Evolutionary conservation across 441 rosid genomes (phyloP), one percentile per base, ranked within the genome.

Genomic region (Theobroma grandiflorum): DNA sequence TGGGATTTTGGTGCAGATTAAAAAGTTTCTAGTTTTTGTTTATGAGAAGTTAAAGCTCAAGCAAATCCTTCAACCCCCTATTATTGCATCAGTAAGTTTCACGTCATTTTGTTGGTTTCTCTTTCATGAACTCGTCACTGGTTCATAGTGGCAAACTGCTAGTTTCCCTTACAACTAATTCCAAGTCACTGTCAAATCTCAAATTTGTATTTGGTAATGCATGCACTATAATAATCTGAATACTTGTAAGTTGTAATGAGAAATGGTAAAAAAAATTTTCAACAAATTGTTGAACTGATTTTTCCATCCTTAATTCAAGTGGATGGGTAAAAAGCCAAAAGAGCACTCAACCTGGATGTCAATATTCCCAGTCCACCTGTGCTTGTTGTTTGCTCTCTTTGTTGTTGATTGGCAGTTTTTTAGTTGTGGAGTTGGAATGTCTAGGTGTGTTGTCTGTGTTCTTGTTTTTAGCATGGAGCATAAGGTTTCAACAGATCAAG

Each of bases 41-140:
- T 92, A 87, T 69, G 90, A 95, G 67, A 96, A 92, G 84, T 86
- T 94, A 89, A 96, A 93, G 89, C 94, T 96, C 78, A 92, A 96
- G 89, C 99, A 93, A 90, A 89, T 96, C 78, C 90, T 95, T 87
- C 98, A 95, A 75, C 98, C 98, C 61, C 91, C 99, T 45, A 96
- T 96, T 66, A 82, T 95, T 90, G 98, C 98, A 84, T 96, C 99
- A 3, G 98, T 96, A 86, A 89, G 96, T 87, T 78, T 59, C 76
- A 58, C 18, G 20, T 67, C 53, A 0, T 11, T 50, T 68, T 22
- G 2, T 68, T 68, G 42, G 55, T 55, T 47, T 66, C 59, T 73
- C n/a, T 65, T 57, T 83, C 31, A 35, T 74, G 15, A 59, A 47
- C 38, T 16, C 11, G 0, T 33, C 14, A 37, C 47, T 37, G 47